Base-by-base conservation (phyloP, 1,284 basidiomycete species). In the Ganoderma meredithae region DNA sequence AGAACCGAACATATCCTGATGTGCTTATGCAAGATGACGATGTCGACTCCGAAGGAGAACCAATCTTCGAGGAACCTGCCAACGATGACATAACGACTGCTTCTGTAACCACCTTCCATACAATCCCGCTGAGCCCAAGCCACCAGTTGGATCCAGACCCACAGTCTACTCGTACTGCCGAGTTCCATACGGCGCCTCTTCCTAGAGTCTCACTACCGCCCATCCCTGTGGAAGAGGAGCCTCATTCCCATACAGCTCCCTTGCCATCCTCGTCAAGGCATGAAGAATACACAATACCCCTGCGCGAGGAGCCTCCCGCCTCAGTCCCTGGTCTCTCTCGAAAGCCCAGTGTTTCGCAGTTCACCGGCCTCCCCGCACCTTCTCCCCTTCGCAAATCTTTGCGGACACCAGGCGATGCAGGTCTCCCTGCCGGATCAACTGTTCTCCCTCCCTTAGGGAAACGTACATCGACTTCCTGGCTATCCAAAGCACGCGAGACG, bases 401-500 rank as follows among this genome's bases (percentile, higher is more conserved):
- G 69, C 86, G 86, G 39, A 73, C 81, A 19, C 75, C 80, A 31
- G 82, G 83, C 39, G 90, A 90, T 52, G 78, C 82, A 33, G 79
- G 81, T 3, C 55, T 69, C 25, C 69, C 61, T 22, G 70, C 85
- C 1, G 84, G 84, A 61, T 84, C 86, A 7, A 79, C 81, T 56
- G 81, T 81, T 9, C 70, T 79, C 22, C 74, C 81, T 15, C 86
- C 85, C 19, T 85, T 85, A 15, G 43, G 31, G 4, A 92, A 91
- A 73, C 86, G 92, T 33, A 89, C 90, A 15, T 94, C 92, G 10
- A 68, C 67, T 2, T 64, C 67, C 0, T 94, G 93, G 92, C 77
- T 94, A 65, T 87, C 86, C 76, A 92, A 91, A 73, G 90, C 89
- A 15, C 84, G 91, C 53, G 92, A 93, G 76, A 89, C 85, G 27